phyloP scores from a whole-genome alignment of 352 stramenopile species.

The Phytophthora meadii region DNA sequence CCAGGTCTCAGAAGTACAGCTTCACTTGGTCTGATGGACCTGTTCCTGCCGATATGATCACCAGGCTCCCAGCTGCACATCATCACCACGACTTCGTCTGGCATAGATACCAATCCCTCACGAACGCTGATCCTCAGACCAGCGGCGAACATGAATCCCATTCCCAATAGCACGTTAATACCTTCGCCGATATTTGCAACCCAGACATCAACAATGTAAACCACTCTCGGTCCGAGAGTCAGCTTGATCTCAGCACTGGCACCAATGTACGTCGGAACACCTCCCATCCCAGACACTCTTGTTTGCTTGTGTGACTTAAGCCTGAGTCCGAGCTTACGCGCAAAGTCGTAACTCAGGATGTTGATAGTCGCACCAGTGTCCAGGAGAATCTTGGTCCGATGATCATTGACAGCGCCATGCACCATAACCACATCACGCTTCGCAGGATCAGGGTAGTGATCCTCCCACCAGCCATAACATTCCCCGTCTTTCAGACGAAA shows the following conservation, averaged over 20 bases:
- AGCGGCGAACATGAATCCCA: no score
- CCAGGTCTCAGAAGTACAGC: no score
- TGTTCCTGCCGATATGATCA: no score
- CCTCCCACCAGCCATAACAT: conserved; percentile 13
- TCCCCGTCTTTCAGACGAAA: neutral
- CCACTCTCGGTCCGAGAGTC: conserved; percentile 13
- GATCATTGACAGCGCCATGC: conserved; percentile 23
- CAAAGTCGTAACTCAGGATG: conserved; percentile 34
- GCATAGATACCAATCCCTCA: no score
- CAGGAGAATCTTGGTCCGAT: conserved; percentile 9
- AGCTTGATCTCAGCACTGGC: conserved; percentile 26
- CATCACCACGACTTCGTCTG: no score
- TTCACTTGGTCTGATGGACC: no score
- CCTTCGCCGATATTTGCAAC: no score
- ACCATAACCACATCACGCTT: neutral
- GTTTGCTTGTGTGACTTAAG: neutral
- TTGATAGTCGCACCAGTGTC: conserved; percentile 25
- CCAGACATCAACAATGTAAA: no score
- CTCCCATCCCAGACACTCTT: conserved; percentile 17
- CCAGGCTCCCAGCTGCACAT: no score
- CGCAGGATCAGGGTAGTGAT: neutral
- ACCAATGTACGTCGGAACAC: conserved; percentile 24
- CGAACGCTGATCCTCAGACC: no score
- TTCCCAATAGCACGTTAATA: no score
- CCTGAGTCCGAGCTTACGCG: conserved; percentile 25